phyloP scores from a whole-genome alignment of 2,329 filamentous ascomycete genomes.

The Endocalyx cinctus region DNA sequence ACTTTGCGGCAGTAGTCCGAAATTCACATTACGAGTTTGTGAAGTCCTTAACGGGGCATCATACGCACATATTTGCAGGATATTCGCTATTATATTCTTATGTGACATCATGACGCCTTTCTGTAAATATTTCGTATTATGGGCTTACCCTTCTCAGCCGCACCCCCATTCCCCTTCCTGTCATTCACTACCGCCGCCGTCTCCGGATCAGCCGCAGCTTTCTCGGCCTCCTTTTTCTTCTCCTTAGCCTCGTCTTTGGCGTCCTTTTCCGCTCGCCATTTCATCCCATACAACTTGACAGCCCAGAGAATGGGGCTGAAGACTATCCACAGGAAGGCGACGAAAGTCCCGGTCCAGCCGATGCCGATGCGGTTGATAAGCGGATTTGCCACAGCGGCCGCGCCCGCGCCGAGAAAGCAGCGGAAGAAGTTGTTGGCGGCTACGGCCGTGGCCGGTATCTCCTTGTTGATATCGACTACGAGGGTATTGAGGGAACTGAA shows the following conservation, averaged over 20 bases:
- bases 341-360: conserved; percentile 25
- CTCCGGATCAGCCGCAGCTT: too few species aligned
- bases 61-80: too few species aligned
- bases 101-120: too few species aligned
- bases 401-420: conserved; percentile 47
- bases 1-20: too few species aligned
- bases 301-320: neutral
- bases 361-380: conserved; percentile 42
- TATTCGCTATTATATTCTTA: too few species aligned
- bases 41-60: too few species aligned
- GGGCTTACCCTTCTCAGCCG: too few species aligned
- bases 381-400: conserved; percentile 45
- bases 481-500: neutral
- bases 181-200: too few species aligned
- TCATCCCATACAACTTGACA: neutral
- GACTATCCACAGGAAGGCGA: neutral
- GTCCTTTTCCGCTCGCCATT: neutral
- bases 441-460: conserved; percentile 45
- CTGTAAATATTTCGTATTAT: too few species aligned
- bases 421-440: conserved; percentile 49
- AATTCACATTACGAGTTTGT: too few species aligned
- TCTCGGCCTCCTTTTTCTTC: neutral
- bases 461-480: conserved; percentile 39
- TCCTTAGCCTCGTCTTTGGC: neutral
- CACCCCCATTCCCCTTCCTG: too few species aligned